Conservation (phyloP, 2,329 filamentous ascomycete species). For the Fusarium sp. region DNA sequence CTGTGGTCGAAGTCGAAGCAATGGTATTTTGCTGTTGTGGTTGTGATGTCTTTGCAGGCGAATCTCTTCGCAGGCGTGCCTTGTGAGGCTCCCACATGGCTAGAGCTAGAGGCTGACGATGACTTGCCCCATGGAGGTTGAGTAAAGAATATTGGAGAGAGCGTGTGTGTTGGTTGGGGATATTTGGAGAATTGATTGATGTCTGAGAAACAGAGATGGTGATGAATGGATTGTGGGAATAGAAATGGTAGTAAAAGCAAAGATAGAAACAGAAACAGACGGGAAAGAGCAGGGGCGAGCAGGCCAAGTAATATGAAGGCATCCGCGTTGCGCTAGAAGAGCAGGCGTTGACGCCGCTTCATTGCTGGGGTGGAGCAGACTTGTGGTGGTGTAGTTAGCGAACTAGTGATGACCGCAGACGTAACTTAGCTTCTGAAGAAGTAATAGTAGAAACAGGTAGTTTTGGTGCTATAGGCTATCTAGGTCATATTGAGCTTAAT, state of each 20-base stretch:
- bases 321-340: constrained; percentile 46
- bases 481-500: constrained; percentile 32
- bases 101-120: constrained; percentile 29
- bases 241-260: constrained; percentile 2
- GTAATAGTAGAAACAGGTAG: constrained; percentile 15
- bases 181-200: background rate
- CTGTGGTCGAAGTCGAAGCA: background rate
- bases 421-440: background rate
- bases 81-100: constrained; percentile 43
- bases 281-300: constrained; percentile 35
- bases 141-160: background rate
- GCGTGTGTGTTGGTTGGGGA: background rate
- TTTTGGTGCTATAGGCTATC: constrained; percentile 23
- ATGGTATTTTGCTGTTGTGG: constrained; percentile 1
- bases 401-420: background rate
- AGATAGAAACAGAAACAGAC: constrained; percentile 11
- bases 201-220: background rate
- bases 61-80: constrained; percentile 31
- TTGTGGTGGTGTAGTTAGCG: constrained; percentile 16
- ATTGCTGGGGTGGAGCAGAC: constrained; percentile 41
- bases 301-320: constrained; percentile 46
- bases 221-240: background rate
- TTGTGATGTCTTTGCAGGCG: constrained; percentile 23
- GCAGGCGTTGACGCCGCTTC: constrained; percentile 45
- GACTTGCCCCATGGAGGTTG: constrained; percentile 37